phyloP scores from a whole-genome alignment of 2,329 filamentous ascomycete genomes.

The Orbilia ellipsospora region DNA sequence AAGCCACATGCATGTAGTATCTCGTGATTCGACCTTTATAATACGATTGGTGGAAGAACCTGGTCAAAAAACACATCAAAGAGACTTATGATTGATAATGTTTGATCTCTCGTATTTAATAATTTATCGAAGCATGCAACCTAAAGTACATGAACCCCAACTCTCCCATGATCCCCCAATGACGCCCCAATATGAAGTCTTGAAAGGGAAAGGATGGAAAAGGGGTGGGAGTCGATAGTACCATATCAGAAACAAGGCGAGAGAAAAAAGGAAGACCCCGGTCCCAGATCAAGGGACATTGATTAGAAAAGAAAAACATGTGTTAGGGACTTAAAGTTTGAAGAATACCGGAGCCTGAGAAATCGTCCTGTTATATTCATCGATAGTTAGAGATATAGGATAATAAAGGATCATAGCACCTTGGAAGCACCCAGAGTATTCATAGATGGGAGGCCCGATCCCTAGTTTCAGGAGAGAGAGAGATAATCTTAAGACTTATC shows the following conservation, averaged over 20 bases:
- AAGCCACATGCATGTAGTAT: too few species aligned
- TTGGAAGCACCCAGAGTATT: too few species aligned
- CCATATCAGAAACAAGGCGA: not conserved
- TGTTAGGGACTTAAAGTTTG: too few species aligned
- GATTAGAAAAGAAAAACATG: slow-evolving; percentile 7
- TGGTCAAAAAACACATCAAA: too few species aligned
- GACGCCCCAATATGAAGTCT: slow-evolving; percentile 20
- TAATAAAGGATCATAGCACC: too few species aligned
- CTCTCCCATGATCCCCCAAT: not conserved
- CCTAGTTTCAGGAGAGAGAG: not conserved
- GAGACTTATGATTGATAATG: too few species aligned
- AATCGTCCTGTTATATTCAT: too few species aligned
- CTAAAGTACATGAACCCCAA: slow-evolving; percentile 18
- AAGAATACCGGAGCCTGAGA: too few species aligned
- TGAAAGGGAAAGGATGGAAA: slow-evolving; percentile 14
- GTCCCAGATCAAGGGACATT: not conserved
- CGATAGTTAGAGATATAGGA: too few species aligned
- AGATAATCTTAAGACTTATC: slow-evolving; percentile 25
- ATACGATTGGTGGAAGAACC: too few species aligned
- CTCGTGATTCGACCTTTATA: too few species aligned
- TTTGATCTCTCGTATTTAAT: not conserved
- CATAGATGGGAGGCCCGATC: too few species aligned
- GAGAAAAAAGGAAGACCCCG: not conserved
- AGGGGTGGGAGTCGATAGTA: not conserved
- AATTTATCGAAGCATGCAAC: slow-evolving; percentile 6